A percentile compares a stretch with the other conserved stretches of the same genome.
Conservation (phyloP, 305 asterid species). For the Plantago rigida region DNA sequence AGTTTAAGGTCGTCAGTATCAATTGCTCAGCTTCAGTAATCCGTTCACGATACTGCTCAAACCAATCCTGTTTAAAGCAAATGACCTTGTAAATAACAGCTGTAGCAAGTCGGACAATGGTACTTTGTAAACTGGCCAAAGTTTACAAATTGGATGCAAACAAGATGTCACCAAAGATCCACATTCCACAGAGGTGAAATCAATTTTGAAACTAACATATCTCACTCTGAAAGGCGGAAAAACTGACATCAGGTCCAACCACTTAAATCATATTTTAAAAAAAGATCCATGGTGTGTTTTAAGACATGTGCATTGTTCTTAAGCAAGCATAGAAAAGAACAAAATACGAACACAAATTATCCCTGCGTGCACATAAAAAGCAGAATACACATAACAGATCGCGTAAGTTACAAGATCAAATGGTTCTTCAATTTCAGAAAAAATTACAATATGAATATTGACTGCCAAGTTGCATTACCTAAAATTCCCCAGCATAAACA, state of each 20-base stretch:
- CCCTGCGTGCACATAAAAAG: neutral
- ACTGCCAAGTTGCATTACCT: constrained; percentile 12
- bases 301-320: no score
- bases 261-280: no score
- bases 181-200: no score
- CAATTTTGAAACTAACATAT: no score
- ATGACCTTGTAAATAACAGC: constrained; percentile 17
- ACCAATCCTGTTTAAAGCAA: constrained; percentile 67
- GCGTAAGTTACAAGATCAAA: neutral
- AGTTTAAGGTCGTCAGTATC: constrained; percentile 81
- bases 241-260: no score
- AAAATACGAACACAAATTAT: neutral
- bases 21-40: constrained; percentile 78
- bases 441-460: neutral
- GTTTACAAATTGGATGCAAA: neutral
- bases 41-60: constrained; percentile 85
- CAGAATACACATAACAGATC: neutral
- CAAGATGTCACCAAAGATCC: neutral
- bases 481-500: neutral
- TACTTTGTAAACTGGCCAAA: neutral
- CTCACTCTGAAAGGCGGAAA: no score
- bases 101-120: constrained; percentile 6
- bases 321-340: no score
- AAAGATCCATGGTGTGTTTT: no score
- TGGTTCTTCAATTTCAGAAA: no score